A percentile compares a stretch with the other conserved stretches of the same genome.
Conservation (phyloP, 805 yeast species). For the Osmozyma mogii region DNA sequence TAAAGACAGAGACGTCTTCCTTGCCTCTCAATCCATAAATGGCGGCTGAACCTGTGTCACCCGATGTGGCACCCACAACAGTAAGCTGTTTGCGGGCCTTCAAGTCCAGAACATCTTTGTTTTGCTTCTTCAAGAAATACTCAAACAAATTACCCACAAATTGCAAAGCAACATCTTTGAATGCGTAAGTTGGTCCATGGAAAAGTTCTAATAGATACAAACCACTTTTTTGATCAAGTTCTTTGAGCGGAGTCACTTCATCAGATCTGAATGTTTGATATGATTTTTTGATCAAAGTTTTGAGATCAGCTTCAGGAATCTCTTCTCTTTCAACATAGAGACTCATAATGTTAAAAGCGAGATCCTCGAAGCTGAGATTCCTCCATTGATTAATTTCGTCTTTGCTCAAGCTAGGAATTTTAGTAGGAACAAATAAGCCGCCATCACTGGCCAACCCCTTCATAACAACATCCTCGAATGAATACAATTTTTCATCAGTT, state of each 20-base stretch:
- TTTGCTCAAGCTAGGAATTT: conserved; percentile 59
- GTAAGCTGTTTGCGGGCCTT: conserved; percentile 73
- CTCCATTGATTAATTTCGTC: conserved; percentile 62
- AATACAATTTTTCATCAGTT: conserved; percentile 37
- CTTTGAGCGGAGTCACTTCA: conserved; percentile 80
- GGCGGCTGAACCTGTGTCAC: conserved; percentile 99
- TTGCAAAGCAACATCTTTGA: conserved; percentile 97
- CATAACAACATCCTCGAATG: conserved; percentile 77
- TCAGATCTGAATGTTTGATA: conserved; percentile 86
- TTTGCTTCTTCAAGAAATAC: conserved; percentile 75
- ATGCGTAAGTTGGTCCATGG: conserved; percentile 99
- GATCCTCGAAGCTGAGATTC: conserved; percentile 68
- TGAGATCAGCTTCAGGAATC: conserved; percentile 64
- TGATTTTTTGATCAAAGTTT: conserved; percentile 54
- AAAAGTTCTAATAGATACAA: conserved; percentile 82
- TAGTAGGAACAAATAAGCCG: conserved; percentile 85
- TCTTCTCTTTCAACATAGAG: conserved; percentile 67
- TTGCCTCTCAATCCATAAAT: conserved; percentile 96
- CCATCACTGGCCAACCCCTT: conserved; percentile 96
- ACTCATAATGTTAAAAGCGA: conserved; percentile 82
- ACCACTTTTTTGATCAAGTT: conserved; percentile 49
- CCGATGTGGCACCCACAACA: conserved; percentile 98
- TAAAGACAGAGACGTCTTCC: conserved; percentile 95
- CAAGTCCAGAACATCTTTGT: conserved; percentile 40
- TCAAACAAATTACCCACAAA: conserved; percentile 96